Base-by-base conservation (phyloP, 2,329 filamentous ascomycete species). In the Arthrinium puccinioides region DNA sequence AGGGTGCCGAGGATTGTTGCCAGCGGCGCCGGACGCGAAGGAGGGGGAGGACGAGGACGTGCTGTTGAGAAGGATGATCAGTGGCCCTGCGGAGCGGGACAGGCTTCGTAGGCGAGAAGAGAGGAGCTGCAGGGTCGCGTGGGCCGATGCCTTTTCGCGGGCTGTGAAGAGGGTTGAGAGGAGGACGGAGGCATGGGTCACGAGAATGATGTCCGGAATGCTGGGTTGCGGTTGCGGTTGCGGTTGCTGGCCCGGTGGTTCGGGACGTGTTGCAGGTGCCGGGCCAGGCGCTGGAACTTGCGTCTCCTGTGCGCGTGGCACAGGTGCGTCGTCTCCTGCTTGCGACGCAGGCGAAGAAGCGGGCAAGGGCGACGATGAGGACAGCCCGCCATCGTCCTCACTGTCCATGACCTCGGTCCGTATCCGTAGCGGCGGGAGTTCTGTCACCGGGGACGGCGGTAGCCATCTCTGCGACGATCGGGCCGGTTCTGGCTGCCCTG, bases 51-150 rank as follows among this genome's bases (percentile, higher is more conserved):
- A 10, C 9, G 28, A 11, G 3, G 25, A 14, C 9, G 38, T 24
- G 40, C 31, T 36, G 57, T 79, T 80, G 39, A 78, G 63, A 3
- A 80, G 56, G 40, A 80, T 53, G 21, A 78, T 57, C 6, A 79
- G 61, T 2, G 73, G 66, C 10, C 55, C 61, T 9, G 59, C 57
- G 7, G 54, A 62, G 21, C 61, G 64, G 2, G 70, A 57, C 7
- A 78, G 55, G 41, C 60, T 54, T 15, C 66, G 64, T 10, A 79
- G 56, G 32, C 61, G 65, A 4, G 56, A 60, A 19, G 65, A 63
- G 16, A 80, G 64, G n/a, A 61, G 55, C 23, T 65, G 60, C n/a
- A 76, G 56, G 10, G 60, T 56, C 5, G 53, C 50, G 54, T 78
- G 74, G 2, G 74, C 75, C 27, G 61, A 49, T 4, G 58, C 49